Percentiles rank a stretch among this genome's conserved stretches.
Evolutionary conservation across 225 moss, liverwort and hornwort genomes (phyloP).

Genomic region (Bryum argenteum): DNA sequence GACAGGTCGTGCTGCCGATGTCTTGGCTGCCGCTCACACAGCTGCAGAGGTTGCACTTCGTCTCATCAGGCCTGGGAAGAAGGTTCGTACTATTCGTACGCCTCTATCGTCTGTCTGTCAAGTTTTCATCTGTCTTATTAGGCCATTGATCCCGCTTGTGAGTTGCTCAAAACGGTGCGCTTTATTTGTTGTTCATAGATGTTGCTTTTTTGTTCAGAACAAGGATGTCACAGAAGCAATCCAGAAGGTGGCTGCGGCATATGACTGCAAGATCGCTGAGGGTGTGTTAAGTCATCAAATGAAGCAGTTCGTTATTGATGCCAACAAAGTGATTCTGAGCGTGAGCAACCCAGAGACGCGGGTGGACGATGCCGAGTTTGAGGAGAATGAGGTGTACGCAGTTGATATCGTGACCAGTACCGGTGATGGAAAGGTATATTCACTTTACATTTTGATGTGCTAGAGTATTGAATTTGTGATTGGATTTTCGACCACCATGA

Average conservation of each 20-base stretch:
- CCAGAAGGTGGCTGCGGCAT: slow-evolving; percentile 95
- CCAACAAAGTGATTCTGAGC: slow-evolving; percentile 96
- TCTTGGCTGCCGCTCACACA: slow-evolving; percentile 87
- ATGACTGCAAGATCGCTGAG: slow-evolving; percentile 96
- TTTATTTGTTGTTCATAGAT: background rate
- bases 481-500: background rate
- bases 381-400: slow-evolving; percentile 98
- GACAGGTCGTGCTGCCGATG: slow-evolving; percentile 91
- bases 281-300: slow-evolving; percentile 99
- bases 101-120: too few species aligned
- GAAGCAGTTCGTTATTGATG: slow-evolving; percentile 99
- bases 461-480: background rate
- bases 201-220: slow-evolving; percentile 54
- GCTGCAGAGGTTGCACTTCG: slow-evolving; percentile 95
- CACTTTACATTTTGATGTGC: background rate
- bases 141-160: background rate
- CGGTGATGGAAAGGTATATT: slow-evolving; percentile 82
- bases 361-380: slow-evolving; percentile 96
- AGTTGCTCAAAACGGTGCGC: background rate
- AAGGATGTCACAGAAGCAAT: slow-evolving; percentile 98
- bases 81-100: slow-evolving; percentile 43
- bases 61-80: slow-evolving; percentile 89
- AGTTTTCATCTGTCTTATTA: background rate
- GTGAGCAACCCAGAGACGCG: slow-evolving; percentile 88
- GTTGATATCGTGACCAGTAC: slow-evolving; percentile 96